Percentiles rank a stretch among this genome's conserved stretches.
Conservation (phyloP, 495 filamentous ascomycete species). For the Cladorrhinum samala region DNA sequence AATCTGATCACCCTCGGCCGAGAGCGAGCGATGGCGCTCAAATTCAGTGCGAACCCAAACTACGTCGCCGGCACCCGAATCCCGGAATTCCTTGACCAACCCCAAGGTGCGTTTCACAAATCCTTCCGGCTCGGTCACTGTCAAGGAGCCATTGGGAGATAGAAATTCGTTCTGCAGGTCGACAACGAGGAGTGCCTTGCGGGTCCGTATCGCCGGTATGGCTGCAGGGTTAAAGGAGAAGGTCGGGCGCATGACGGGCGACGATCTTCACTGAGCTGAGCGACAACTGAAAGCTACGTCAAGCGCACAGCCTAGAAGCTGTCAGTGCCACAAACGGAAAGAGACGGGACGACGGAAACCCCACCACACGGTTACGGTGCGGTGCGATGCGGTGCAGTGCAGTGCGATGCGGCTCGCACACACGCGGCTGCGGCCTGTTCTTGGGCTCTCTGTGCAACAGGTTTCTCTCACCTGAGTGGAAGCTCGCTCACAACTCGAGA, state of each 20-base stretch:
- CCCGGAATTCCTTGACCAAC: slow-evolving; percentile 67
- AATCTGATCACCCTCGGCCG: slow-evolving; percentile 46
- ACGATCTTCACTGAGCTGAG: not conserved
- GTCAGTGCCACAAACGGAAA: not conserved
- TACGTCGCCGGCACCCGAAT: slow-evolving; percentile 60
- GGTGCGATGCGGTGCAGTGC: too few relatives aligned
- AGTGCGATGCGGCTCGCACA: too few relatives aligned
- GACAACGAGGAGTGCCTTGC: slow-evolving; percentile 76
- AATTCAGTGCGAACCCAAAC: slow-evolving; percentile 84
- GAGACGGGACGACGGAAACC: not conserved
- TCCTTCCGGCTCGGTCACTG: slow-evolving; percentile 55
- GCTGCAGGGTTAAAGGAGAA: slow-evolving; percentile 43
- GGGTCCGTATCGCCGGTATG: slow-evolving; percentile 51
- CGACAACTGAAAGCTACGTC: too few relatives aligned
- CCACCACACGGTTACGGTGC: too few relatives aligned
- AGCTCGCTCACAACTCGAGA: too few relatives aligned
- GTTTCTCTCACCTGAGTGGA: not conserved
- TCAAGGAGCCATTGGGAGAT: slow-evolving; percentile 59
- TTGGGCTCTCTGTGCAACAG: too few relatives aligned
- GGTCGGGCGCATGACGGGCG: slow-evolving; percentile 27
- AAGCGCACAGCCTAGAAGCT: not conserved
- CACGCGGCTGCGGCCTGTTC: too few relatives aligned
- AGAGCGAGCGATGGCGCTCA: slow-evolving; percentile 49
- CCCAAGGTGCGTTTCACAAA: slow-evolving; percentile 61
- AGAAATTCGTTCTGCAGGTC: slow-evolving; percentile 94